Evolutionary conservation across 1,139 yeast genomes (phyloP), one percentile per base, ranked within the genome.

Genomic region (Oligophagozyma castellii): DNA sequence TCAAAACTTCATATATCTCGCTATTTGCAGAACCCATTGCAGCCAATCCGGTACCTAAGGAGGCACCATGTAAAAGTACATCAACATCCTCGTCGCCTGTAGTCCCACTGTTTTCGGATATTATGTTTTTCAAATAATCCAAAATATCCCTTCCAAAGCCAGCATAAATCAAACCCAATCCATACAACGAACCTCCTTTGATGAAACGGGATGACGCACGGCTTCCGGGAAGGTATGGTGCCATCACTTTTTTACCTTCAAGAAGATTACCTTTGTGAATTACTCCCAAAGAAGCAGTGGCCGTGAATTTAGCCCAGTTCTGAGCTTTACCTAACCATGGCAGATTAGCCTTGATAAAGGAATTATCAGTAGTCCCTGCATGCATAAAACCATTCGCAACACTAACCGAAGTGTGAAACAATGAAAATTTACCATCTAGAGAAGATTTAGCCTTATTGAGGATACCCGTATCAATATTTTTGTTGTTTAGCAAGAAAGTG

Each of bases 291-390:
- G 96, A 95, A 12, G 98, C 98, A 18, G 98, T 89, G 5, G 98
- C 96, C 1, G 94, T 74, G 52, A 89, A 89, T 52, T 89, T 89
- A 5, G 95, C 86, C 99, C 99, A 89, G 56, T 86, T 86, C 29
- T 92, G 77, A 8, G 98, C 96, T 58, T 84, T 83, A 22, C 94
- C 93, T 42, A 89, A 65, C 96, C 96, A 92, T 48, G 89, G 95
- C 44, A 86, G 64, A 50, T 89, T 89, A 29, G 79, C 70, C 53
- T 95, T 69, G 57, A 89, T 80, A 49, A 89, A 89, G 2, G 89
- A 73, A 53, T 89, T 96, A 44, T 84, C 93, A 14, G 96, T 83
- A 7, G 99, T 92, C 37, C 98, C 98, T 19, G 93, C 86, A 55
- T 86, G 95, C 72, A 86, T 70, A 49, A 83, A 84, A 0, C 95